Base-by-base conservation (phyloP, 768 basidiomycete genomes). In the Auricularia auricula-judae region DNA sequence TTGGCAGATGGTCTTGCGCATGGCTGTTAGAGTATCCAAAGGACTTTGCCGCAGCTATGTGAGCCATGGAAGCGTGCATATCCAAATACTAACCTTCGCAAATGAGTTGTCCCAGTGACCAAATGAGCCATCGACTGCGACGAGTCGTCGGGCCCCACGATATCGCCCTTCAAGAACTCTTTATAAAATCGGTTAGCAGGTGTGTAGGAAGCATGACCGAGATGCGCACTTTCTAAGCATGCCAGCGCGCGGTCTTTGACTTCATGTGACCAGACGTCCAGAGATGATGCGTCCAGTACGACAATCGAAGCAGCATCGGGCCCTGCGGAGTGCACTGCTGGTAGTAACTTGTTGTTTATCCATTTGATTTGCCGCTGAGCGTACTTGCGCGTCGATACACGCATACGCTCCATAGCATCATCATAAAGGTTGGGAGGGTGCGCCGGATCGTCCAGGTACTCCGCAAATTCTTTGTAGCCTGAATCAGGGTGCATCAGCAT, bases 391-490 rank as follows among this genome's bases (percentile, higher is more conserved):
- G 95, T 99, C 0, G 89, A 86, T 0, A 82, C 74, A 73, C 98
- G 97, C 87, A 94, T 95, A 8, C 81, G 81, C 53, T 89, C 86
- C 5, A 90, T 75, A 0, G 88, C 89, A 14, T 76, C 75, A 3
- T 74, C 65, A 70, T 87, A 89, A 12, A 75, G 71, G 61, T 76
- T 77, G 71, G 62, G 68, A 51, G 79, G 71, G 2, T 74, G 74
- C 14, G 77, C 70, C 8, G 79, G 69, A 12, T 78, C 73, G n/a
- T 76, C 75, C 34, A 93, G 76, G 74, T 89, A 87, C 29, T 78
- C 71, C 67, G 85, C 78, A 70, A 99, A 98, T 75, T 98, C 96
- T 72, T 88, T 93, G 77, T 91, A 98, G 4, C 97, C 96, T 98
- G 69, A 44, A 18, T 29, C 11, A 29, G 29, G 2, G 29, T 29